Percentiles rank a stretch among this genome's conserved stretches.
Evolutionary conservation across 176 grass and related monocot species (phyloP).

Genomic region (Carex cristatella): DNA sequence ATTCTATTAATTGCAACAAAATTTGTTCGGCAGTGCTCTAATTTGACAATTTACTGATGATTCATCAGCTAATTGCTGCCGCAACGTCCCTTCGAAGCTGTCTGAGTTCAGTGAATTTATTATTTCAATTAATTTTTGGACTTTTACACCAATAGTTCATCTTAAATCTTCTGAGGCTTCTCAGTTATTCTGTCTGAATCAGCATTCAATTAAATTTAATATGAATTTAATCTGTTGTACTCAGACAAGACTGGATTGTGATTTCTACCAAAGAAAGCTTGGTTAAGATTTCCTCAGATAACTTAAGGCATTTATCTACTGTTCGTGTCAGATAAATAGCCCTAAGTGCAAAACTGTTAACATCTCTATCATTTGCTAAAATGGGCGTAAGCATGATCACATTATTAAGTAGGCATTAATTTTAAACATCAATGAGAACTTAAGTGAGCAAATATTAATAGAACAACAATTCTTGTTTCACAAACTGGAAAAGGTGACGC

Average conservation of each 20-base stretch:
- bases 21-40: not conserved
- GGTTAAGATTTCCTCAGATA: slow-evolving; percentile 16
- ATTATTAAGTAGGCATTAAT: slow-evolving; percentile 2
- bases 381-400: not conserved
- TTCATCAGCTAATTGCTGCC: not conserved
- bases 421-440: not conserved
- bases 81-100: not conserved
- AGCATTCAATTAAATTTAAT: not conserved
- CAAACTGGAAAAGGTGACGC: not conserved
- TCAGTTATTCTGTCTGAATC: not conserved
- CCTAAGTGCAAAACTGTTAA: slow-evolving; percentile 4
- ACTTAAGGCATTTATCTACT: not conserved
- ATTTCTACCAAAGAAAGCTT: not conserved
- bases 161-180: not conserved
- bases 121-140: not conserved
- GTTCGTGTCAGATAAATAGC: slow-evolving; percentile 15
- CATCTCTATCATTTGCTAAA: not conserved
- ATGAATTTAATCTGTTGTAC: not conserved
- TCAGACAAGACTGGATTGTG: not conserved
- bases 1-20: slow-evolving; percentile 9
- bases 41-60: slow-evolving; percentile 15
- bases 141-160: not conserved
- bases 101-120: not conserved
- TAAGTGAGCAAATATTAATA: not conserved
- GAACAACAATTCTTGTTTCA: not conserved